phyloP scores from a whole-genome alignment of 768 basidiomycete species.

The Mycena vitilis region DNA sequence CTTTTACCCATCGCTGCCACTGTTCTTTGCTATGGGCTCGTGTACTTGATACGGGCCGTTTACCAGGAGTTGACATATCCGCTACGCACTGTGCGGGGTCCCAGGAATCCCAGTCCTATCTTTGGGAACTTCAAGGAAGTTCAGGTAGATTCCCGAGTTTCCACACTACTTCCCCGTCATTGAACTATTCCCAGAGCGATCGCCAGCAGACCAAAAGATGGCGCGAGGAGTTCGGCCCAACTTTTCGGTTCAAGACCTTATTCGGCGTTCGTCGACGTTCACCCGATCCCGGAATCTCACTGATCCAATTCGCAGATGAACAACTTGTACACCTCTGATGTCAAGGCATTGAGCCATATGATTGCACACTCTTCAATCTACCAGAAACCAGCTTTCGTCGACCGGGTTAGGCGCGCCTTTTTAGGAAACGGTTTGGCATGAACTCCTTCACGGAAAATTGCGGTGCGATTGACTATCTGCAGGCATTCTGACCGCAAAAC shows the following conservation, averaged over 20 bases:
- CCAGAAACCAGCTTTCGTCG: slow-evolving; percentile 43
- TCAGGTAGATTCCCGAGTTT: slow-evolving; percentile 12
- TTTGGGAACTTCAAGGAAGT: slow-evolving; percentile 47
- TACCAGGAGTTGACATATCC: slow-evolving; percentile 37
- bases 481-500: slow-evolving; percentile 52
- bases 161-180: too few relatives aligned
- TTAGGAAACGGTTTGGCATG: not conserved
- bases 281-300: not conserved
- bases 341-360: slow-evolving; percentile 60
- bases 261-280: slow-evolving; percentile 43
- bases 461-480: slow-evolving; percentile 3
- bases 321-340: slow-evolving; percentile 57
- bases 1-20: slow-evolving; percentile 16
- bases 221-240: slow-evolving; percentile 50
- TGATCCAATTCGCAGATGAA: slow-evolving; percentile 38
- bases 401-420: not conserved
- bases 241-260: slow-evolving; percentile 44
- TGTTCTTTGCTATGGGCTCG: slow-evolving; percentile 29
- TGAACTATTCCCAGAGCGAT: not conserved
- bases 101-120: slow-evolving; percentile 44
- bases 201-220: slow-evolving; percentile 45
- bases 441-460: not conserved
- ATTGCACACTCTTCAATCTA: slow-evolving; percentile 54
- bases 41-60: slow-evolving; percentile 31
- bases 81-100: slow-evolving; percentile 49